phyloP scores from a whole-genome alignment of 805 yeast species.

The Candida boleticola region DNA sequence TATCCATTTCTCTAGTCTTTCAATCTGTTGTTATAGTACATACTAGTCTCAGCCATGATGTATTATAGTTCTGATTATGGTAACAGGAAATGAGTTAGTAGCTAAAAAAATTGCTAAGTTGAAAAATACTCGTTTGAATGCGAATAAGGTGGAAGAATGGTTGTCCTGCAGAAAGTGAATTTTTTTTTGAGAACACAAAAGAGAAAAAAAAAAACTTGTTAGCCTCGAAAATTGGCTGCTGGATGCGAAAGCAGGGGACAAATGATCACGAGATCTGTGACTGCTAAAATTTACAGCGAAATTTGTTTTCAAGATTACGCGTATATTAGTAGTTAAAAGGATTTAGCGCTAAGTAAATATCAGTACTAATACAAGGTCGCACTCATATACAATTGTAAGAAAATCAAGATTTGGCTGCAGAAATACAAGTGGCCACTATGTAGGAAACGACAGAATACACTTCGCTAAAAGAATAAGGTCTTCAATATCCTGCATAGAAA shows the following conservation, averaged over 20 bases:
- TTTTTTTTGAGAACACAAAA: conserved; percentile 1
- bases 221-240: background rate
- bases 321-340: no score
- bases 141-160: conserved; percentile 1
- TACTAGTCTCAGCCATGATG: conserved; percentile 38
- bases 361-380: no score
- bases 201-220: background rate
- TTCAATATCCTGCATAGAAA: background rate
- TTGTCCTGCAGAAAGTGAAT: background rate
- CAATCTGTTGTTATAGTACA: conserved; percentile 19
- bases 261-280: conserved; percentile 5
- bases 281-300: conserved; percentile 1
- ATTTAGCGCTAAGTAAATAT: no score
- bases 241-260: conserved; percentile 1
- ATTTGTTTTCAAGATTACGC: background rate
- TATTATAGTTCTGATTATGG: conserved; percentile 6
- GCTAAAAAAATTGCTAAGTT: conserved; percentile 4
- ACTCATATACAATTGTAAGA: no score
- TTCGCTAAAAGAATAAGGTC: no score
- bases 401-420: no score
- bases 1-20: no score
- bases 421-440: no score
- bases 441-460: no score
- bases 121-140: conserved; percentile 4
- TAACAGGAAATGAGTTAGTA: background rate